Conservation (phyloP, 2,329 filamentous ascomycete species). For the Parafenestella ontariensis region DNA sequence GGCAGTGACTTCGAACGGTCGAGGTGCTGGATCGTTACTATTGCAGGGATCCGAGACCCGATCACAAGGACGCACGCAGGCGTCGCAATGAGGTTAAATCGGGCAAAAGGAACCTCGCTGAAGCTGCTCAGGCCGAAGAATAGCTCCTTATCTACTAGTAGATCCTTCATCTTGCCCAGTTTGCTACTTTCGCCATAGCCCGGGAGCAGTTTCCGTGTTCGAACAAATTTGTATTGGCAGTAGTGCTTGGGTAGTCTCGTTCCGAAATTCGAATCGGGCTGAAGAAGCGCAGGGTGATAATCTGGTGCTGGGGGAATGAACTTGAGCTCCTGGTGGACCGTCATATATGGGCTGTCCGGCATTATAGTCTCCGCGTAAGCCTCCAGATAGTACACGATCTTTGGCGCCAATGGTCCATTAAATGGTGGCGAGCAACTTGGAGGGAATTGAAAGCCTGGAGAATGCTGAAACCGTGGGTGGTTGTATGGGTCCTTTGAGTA, state of each 20-base stretch:
- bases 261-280: conserved; percentile 23
- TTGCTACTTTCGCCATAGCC: conserved; percentile 25
- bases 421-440: conserved; percentile 17
- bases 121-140: conserved; percentile 28
- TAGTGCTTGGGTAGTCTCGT: conserved; percentile 22
- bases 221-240: conserved; percentile 28
- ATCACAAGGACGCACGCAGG: conserved; percentile 28
- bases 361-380: conserved; percentile 12
- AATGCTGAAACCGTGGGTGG: conserved; percentile 34
- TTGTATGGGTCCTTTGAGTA: conserved; percentile 25
- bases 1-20: conserved; percentile 34
- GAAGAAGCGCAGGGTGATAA: conserved; percentile 21
- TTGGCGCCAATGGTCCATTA: conserved; percentile 3
- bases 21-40: conserved; percentile 29
- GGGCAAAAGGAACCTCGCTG: conserved; percentile 28
- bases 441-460: conserved; percentile 27
- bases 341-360: conserved; percentile 3
- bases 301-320: conserved; percentile 17
- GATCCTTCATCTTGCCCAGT: conserved; percentile 28
- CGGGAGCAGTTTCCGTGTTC: conserved; percentile 31
- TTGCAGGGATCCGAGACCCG: conserved; percentile 21
- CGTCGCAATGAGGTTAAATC: conserved; percentile 31
- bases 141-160: conserved; percentile 28
- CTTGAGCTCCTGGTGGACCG: conserved; percentile 16
- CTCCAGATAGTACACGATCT: conserved; percentile 26